A percentile compares a stretch with the other conserved stretches of the same genome.
Evolutionary conservation across 176 grass and related monocot species (phyloP).

Genomic region (Triticum urartu): DNA sequence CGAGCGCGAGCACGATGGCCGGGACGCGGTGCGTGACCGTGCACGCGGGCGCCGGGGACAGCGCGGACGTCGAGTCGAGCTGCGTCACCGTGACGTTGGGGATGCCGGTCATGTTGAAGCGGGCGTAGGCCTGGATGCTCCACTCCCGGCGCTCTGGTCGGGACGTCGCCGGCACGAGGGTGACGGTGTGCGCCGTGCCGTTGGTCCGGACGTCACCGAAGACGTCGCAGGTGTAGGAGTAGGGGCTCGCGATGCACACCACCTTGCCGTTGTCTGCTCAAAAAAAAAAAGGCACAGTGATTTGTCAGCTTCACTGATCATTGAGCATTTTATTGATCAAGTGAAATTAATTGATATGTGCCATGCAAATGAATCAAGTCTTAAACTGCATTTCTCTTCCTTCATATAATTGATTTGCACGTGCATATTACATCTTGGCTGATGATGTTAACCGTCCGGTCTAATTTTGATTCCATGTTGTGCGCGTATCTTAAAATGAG

Average conservation of each 20-base stretch:
- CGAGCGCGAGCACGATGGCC: constrained; percentile 60
- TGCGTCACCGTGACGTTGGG: constrained; percentile 48
- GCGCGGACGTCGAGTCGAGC: background rate
- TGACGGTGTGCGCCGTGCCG: constrained; percentile 39
- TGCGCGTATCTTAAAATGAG: too few relatives aligned
- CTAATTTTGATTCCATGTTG: too few relatives aligned
- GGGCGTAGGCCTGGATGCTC: constrained; percentile 61
- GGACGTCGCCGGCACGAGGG: constrained; percentile 31
- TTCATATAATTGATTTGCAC: too few relatives aligned
- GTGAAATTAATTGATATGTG: background rate
- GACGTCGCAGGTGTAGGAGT: constrained; percentile 70
- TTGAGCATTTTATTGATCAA: background rate
- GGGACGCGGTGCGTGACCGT: constrained; percentile 41
- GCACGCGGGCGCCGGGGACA: constrained; percentile 40
- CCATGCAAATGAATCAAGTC: background rate
- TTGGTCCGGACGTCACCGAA: constrained; percentile 69
- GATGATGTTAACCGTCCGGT: too few relatives aligned
- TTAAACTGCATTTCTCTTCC: background rate
- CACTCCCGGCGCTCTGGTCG: constrained; percentile 31
- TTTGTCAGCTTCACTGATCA: background rate
- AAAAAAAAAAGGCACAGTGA: too few relatives aligned
- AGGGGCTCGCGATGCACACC: constrained; percentile 39
- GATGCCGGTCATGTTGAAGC: constrained; percentile 40
- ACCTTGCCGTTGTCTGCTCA: constrained; percentile 40
- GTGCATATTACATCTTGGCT: too few relatives aligned